Evolutionary conservation across 2,329 filamentous ascomycete species (phyloP).

Genomic region (Emydomyces testavorans): DNA sequence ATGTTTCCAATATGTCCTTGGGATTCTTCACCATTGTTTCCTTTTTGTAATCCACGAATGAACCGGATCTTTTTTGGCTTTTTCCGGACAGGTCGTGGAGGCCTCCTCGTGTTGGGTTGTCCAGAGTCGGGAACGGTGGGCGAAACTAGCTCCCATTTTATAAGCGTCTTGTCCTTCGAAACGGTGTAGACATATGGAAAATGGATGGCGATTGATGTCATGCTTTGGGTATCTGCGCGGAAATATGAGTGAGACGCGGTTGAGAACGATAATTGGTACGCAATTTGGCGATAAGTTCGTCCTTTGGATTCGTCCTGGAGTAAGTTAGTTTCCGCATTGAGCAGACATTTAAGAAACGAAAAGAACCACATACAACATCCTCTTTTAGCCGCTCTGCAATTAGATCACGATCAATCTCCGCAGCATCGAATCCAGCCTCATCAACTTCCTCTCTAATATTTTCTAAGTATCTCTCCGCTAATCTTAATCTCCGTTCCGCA

Average conservation of each 20-base stretch:
- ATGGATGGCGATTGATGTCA: conserved; percentile 69
- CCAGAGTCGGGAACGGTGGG: conserved; percentile 23
- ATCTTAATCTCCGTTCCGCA: conserved; percentile 69
- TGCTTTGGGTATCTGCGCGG: conserved; percentile 62
- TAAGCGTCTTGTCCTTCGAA: conserved; percentile 69
- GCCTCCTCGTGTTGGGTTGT: conserved; percentile 52
- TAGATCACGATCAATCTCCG: conserved; percentile 81
- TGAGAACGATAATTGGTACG: conserved; percentile 58
- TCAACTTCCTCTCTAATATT: conserved; percentile 77
- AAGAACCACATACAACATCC: conserved; percentile 52
- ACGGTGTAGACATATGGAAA: conserved; percentile 77
- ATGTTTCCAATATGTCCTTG: conserved; percentile 72
- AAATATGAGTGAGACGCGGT: conserved; percentile 59
- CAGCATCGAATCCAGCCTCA: conserved; percentile 80
- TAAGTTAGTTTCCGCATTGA: conserved; percentile 7
- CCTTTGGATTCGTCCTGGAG: conserved; percentile 69
- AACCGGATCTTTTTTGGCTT: conserved; percentile 42
- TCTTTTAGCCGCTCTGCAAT: conserved; percentile 84
- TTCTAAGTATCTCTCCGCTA: conserved; percentile 86
- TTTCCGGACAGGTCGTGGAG: conserved; percentile 35
- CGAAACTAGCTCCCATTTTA: conserved; percentile 75
- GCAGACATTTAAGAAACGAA: background rate
- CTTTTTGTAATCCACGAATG: conserved; percentile 34
- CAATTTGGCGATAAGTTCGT: conserved; percentile 71
- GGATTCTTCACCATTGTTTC: conserved; percentile 34